phyloP scores from a whole-genome alignment of 2,329 filamentous ascomycete genomes.

The Canariomyces notabilis region DNA sequence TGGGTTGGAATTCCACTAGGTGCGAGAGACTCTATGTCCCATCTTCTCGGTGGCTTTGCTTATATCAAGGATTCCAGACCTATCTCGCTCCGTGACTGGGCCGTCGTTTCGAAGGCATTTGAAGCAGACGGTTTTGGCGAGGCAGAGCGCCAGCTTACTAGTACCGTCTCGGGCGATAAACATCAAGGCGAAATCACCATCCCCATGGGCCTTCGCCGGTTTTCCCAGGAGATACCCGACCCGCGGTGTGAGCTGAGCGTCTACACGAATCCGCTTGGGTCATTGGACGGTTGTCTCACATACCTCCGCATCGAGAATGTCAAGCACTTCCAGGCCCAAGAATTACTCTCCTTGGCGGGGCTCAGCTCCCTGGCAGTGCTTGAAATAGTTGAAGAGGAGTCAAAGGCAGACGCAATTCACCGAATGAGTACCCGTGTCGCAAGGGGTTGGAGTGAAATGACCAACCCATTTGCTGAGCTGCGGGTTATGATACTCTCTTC shows the following conservation, averaged over 20 bases:
- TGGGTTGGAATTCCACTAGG: too few relatives aligned
- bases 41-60: too few relatives aligned
- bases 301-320: constrained; percentile 37
- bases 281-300: constrained; percentile 34
- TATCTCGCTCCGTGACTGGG: constrained; percentile 10
- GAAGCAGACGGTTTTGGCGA: neutral
- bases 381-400: constrained; percentile 2
- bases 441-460: constrained; percentile 39
- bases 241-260: neutral
- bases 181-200: neutral
- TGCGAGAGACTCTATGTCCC: too few relatives aligned
- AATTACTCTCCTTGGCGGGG: constrained; percentile 14
- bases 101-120: neutral
- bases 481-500: constrained; percentile 41
- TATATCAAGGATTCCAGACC: neutral
- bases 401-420: too few relatives aligned
- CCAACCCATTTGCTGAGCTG: constrained; percentile 41
- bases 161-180: neutral
- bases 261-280: constrained; percentile 2
- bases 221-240: constrained; percentile 1
- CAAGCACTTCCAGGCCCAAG: constrained; percentile 28
- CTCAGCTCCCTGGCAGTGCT: constrained; percentile 14
- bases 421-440: constrained; percentile 41
- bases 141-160: neutral
- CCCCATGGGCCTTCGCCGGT: constrained; percentile 4